Evolutionary conservation across 1,284 basidiomycete species (phyloP).

Genomic region (Rhodotorula sp.): DNA sequence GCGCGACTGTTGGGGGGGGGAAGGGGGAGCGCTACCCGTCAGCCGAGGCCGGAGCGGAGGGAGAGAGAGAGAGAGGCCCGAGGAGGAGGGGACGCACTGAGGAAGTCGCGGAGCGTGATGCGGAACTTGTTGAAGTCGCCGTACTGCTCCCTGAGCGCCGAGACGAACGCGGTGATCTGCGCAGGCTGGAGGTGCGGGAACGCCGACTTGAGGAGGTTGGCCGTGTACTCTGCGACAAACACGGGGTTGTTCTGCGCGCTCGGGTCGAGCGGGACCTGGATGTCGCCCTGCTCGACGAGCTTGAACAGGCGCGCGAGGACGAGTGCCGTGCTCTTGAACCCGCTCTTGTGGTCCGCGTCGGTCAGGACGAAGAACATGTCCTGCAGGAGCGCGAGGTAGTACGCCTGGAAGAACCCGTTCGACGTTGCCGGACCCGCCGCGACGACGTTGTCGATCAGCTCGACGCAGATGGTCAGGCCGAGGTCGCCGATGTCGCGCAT

Average conservation of each 20-base stretch:
- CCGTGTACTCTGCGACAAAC: conserved; percentile 81
- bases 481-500: conserved; percentile 99
- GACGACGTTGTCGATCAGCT: conserved; percentile 95
- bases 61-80: background rate
- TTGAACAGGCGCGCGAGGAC: conserved; percentile 93
- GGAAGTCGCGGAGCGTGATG: conserved; percentile 76
- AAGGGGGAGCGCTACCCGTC: background rate
- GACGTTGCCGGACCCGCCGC: conserved; percentile 73
- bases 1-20: conserved; percentile 59
- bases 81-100: conserved; percentile 44
- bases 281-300: conserved; percentile 79
- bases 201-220: conserved; percentile 78
- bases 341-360: conserved; percentile 47
- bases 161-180: conserved; percentile 71
- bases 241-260: conserved; percentile 73
- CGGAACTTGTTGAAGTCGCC: conserved; percentile 92
- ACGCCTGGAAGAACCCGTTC: conserved; percentile 82
- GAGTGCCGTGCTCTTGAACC: conserved; percentile 79
- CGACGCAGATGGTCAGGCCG: conserved; percentile 90
- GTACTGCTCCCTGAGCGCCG: conserved; percentile 79
- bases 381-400: conserved; percentile 88
- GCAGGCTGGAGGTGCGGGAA: conserved; percentile 79
- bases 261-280: conserved; percentile 82
- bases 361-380: conserved; percentile 96
- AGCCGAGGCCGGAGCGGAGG: background rate